Evolutionary conservation across 75 land plant genomes (phyloP).

Genomic region (Ceratopteris richardii): DNA sequence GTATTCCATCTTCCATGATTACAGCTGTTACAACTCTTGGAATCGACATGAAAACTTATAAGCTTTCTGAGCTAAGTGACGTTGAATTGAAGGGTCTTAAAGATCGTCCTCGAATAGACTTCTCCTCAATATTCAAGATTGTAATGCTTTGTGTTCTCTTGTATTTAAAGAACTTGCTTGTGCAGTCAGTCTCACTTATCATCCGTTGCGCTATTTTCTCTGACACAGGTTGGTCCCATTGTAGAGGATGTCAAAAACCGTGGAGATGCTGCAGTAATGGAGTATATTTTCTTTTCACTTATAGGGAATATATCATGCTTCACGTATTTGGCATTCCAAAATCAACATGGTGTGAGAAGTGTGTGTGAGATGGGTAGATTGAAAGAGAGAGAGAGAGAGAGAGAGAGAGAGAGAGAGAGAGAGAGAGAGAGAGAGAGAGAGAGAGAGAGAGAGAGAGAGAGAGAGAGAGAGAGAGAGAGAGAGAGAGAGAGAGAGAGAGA

Average conservation of each 20-base stretch:
- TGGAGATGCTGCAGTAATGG: slow-evolving; percentile 86
- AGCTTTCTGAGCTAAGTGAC: slow-evolving; percentile 51
- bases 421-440: no score
- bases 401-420: no score
- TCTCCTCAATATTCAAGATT: slow-evolving; percentile 68
- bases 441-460: no score
- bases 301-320: no score
- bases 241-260: slow-evolving; percentile 74
- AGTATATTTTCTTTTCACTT: slow-evolving; percentile 40
- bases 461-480: no score
- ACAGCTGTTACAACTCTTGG: no score
- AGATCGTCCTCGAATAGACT: slow-evolving; percentile 95
- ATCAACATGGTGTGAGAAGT: no score
- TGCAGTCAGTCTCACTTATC: neutral
- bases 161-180: neutral
- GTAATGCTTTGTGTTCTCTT: slow-evolving; percentile 21
- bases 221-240: slow-evolving; percentile 75
- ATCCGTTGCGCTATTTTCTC: neutral
- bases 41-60: slow-evolving; percentile 50
- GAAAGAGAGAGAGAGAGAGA: no score
- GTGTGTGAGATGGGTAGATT: no score
- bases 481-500: no score
- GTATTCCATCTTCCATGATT: no score
- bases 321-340: no score
- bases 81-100: slow-evolving; percentile 50